These are phyloP conservation scores for Malus hybrid DNA, from an alignment of 331 rosid species.

Conservation along the genomic window DNA sequence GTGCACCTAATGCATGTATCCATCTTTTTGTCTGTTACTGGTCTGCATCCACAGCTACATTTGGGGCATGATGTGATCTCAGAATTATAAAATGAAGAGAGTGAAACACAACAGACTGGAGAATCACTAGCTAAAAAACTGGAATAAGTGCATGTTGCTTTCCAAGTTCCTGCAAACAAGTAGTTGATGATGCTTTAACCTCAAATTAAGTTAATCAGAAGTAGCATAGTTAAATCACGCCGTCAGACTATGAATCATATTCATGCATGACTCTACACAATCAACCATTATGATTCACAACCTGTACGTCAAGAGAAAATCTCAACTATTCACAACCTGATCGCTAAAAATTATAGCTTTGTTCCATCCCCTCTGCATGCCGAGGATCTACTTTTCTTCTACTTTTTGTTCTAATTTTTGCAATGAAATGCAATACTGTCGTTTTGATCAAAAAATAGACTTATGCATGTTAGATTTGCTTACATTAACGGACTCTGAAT, in stretches of 20 bases:
- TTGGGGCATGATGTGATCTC: conserved; percentile 52
- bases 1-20: conserved; percentile 44
- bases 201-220: neutral
- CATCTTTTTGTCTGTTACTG: conserved; percentile 21
- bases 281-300: neutral
- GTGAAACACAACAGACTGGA: conserved; percentile 67
- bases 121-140: conserved; percentile 49
- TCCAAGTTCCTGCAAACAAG: conserved; percentile 65
- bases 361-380: too few relatives aligned
- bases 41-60: conserved; percentile 75
- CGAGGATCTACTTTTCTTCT: too few relatives aligned
- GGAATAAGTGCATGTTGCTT: conserved; percentile 62
- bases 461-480: too few relatives aligned
- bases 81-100: conserved; percentile 73
- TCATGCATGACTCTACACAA: neutral
- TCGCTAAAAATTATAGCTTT: too few relatives aligned
- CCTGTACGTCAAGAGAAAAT: neutral
- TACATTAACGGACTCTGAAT: too few relatives aligned
- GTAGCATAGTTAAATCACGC: neutral
- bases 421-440: too few relatives aligned
- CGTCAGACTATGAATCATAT: neutral
- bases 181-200: neutral
- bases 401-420: too few relatives aligned
- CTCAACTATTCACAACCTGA: neutral
- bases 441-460: too few relatives aligned